Base-by-base conservation (phyloP, 352 stramenopile species). In the Phytophthora tentaculata region DNA sequence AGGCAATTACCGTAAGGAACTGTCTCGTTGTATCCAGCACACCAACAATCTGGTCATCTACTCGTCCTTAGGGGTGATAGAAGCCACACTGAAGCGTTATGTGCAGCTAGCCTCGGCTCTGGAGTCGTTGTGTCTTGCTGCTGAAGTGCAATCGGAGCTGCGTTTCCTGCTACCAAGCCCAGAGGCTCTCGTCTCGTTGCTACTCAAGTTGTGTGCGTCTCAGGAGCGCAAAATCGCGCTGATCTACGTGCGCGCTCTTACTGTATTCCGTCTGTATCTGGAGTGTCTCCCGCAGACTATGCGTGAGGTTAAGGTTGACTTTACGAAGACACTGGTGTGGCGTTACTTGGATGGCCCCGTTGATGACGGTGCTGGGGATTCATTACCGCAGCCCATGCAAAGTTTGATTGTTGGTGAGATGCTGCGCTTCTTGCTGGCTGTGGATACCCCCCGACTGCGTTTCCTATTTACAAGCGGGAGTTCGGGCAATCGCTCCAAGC, bases 271-370 rank as follows among this genome's bases (percentile, higher is more conserved):
- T 5, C 62, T 91, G 13, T 96, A 96, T 54, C 54, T 94, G 19
- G 75, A 88, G 57, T 93, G 84, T 44, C 66, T 96, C 9, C 86
- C 87, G 0, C 75, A 89, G 13, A 62, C 77, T 2, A 96, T 94
- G 85, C 76, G 76, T 28, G 89, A 96, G 29, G 78, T 91, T 10
- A 96, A 96, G 66, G 76, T 91, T 37, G 89, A 96, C 67, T 87
- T 95, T 22, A 88, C 89, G 12, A 96, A 96, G 73, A 75, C 91
- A n/a, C 63, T 95, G 2, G 66, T 68, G 0, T 94, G 82, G 81
- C 66, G 74, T 16, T 80, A 80, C 35, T 70, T 94, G 14, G 69
- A 88, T 20, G 35, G n/a, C 3, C 24, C 45, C 2, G 16, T n/a
- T 20, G 45, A 50, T 9, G 49, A 28, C 0, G 56, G 44, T 16